Base-by-base conservation (phyloP, 805 yeast genomes). In the Kazachstania africana region DNA sequence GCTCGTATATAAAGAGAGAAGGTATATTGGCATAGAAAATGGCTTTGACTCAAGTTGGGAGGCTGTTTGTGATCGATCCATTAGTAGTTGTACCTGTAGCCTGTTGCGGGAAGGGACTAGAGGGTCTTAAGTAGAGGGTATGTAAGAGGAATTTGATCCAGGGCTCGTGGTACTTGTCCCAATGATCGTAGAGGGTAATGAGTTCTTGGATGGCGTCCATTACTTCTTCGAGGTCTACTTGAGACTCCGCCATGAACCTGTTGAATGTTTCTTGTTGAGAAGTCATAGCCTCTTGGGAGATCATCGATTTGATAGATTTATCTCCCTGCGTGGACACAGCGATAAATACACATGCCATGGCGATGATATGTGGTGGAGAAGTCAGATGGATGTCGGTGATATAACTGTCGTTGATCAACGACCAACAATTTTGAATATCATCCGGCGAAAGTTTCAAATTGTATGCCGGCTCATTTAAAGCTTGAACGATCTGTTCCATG, bases 291-390 rank as follows among this genome's bases (percentile, higher is more conserved):
- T 8, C 60, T 38, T 68, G 10, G 25, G 14, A 8, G 19, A 12
- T 16, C 22, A 26, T 4, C 5, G 9, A 27, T 23, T 28, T 31
- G 5, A 33, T 23, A 8, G 35, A 29, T 24, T 29, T 31, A n/a
- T 33, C 32, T 8, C 42, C 45, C 21, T 40, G 44, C n/a, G 49
- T 38, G 20, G 53, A 47, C 1, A 83, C 60, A 0, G 94, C 77
- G 33, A 87, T 64, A 55, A 83, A 85, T n/a, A 87, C 59, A 8
- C 95, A 71, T 0, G 91, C 72, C 24, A 79, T 57, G 3, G 96
- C 94, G 6, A 87, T 69, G 8, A 85, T 71, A 57, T 87, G 95
- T 0, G 98, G 98, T 0, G 97, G 88, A 40, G 72, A 77, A 12
- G 87, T 51, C 28, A 91, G 55, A 35, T 83, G 88, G 12, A 82